Percentiles rank a stretch among this genome's conserved stretches.
Evolutionary conservation across 192 early-diverging fungal genomes (phyloP).

Genomic region (Umbelopsis isabellina): DNA sequence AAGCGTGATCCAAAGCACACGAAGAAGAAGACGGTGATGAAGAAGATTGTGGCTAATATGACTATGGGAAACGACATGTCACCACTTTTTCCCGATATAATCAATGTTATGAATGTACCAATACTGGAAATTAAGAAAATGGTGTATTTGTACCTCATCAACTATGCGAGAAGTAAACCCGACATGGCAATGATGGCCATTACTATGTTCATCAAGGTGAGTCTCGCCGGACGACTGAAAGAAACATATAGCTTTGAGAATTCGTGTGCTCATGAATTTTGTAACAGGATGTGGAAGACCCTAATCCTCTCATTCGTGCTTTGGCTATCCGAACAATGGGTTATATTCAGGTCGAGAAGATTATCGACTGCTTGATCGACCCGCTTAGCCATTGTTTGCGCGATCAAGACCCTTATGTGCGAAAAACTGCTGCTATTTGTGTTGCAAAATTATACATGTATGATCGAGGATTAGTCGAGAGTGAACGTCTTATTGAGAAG

Average conservation of each 20-base stretch:
- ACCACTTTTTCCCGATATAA: constrained; percentile 87
- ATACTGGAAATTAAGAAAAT: constrained; percentile 85
- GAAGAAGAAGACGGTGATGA: constrained; percentile 84
- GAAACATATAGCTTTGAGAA: background rate
- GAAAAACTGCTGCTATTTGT: constrained; percentile 93
- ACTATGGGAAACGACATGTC: constrained; percentile 99
- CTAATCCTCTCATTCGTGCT: constrained; percentile 93
- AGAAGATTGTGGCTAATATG: constrained; percentile 99
- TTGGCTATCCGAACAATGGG: constrained; percentile 98
- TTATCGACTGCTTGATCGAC: constrained; percentile 82
- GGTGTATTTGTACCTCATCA: constrained; percentile 97
- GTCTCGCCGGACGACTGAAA: background rate
- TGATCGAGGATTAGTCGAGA: constrained; percentile 81
- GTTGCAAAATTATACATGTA: constrained; percentile 95
- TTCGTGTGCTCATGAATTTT: background rate
- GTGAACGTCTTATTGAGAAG: constrained; percentile 89
- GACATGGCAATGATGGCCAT: constrained; percentile 94
- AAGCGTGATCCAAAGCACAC: constrained; percentile 81
- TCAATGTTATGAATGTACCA: constrained; percentile 90
- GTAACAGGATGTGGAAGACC: constrained; percentile 82
- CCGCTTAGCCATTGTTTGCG: constrained; percentile 80
- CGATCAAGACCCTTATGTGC: constrained; percentile 95
- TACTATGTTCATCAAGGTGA: constrained; percentile 82
- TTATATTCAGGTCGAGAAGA: constrained; percentile 92
- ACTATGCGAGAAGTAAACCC: constrained; percentile 91